Evolutionary conservation across 208 protist genomes (phyloP).

Genomic region (Tritrichomonas musculus): DNA sequence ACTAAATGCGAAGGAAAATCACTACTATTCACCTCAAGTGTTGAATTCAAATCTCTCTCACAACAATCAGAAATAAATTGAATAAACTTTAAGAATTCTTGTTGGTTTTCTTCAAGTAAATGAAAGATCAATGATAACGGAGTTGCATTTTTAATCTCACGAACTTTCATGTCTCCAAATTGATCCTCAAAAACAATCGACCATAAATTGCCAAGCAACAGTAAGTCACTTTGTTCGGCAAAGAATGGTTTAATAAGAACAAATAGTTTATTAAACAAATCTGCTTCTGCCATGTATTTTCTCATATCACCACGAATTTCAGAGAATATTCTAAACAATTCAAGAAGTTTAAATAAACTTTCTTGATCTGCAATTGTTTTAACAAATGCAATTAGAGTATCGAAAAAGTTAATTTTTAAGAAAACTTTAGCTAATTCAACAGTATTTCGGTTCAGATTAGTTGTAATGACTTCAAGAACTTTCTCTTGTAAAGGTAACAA

Average conservation of each 20-base stretch:
- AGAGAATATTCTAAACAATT: constrained; percentile 28
- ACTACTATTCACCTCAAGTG: background rate
- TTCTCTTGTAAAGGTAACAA: background rate
- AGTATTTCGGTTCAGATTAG: background rate
- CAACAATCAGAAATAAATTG: background rate
- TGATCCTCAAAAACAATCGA: background rate
- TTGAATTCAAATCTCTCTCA: background rate
- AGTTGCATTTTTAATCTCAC: background rate
- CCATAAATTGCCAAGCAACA: background rate
- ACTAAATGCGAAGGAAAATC: background rate
- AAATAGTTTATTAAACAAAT: background rate
- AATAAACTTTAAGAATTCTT: background rate
- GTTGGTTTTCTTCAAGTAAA: background rate
- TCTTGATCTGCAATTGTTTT: background rate
- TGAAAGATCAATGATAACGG: background rate
- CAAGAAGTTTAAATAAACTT: background rate
- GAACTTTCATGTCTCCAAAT: too few species aligned
- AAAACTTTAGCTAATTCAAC: background rate
- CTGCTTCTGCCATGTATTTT: constrained; percentile 6
- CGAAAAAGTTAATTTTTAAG: background rate
- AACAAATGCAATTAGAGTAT: background rate
- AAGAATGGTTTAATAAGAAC: background rate
- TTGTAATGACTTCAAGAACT: background rate
- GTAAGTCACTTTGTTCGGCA: background rate
- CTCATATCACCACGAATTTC: background rate